Conservation (phyloP, 2,329 filamentous ascomycete species). For the Apiospora rasikravindrae region DNA sequence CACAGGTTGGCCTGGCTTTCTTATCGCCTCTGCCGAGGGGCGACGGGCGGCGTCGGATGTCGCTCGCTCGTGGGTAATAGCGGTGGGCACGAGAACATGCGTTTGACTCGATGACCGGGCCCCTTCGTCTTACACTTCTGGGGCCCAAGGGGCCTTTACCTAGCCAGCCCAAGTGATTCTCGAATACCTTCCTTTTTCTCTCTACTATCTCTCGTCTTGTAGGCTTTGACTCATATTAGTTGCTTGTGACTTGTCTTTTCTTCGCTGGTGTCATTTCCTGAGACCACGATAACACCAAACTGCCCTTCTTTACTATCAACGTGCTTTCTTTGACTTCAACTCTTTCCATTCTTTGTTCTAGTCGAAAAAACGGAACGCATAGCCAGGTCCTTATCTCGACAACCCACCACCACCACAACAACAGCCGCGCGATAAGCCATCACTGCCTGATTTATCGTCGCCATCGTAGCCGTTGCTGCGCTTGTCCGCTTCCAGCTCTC, state of each 20-base stretch:
- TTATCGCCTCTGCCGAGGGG: constrained; percentile 5
- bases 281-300: constrained; percentile 7
- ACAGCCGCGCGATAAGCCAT: constrained; percentile 7
- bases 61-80: constrained; percentile 5
- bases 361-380: not conserved
- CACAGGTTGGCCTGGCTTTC: not conserved
- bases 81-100: not conserved
- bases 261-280: not conserved
- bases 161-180: not conserved
- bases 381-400: not conserved
- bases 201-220: not conserved
- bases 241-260: not conserved
- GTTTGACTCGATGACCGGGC: not conserved
- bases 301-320: not conserved
- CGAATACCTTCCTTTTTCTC: not conserved
- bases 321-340: not conserved
- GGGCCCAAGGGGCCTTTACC: not conserved
- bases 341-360: not conserved
- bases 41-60: constrained; percentile 8
- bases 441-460: not conserved
- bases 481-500: not conserved
- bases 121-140: constrained; percentile 4
- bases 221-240: not conserved
- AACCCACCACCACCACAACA: not conserved
- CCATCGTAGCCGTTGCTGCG: not conserved